phyloP scores from a whole-genome alignment of 2,329 filamentous ascomycete genomes.

The Ophiostoma quercus region DNA sequence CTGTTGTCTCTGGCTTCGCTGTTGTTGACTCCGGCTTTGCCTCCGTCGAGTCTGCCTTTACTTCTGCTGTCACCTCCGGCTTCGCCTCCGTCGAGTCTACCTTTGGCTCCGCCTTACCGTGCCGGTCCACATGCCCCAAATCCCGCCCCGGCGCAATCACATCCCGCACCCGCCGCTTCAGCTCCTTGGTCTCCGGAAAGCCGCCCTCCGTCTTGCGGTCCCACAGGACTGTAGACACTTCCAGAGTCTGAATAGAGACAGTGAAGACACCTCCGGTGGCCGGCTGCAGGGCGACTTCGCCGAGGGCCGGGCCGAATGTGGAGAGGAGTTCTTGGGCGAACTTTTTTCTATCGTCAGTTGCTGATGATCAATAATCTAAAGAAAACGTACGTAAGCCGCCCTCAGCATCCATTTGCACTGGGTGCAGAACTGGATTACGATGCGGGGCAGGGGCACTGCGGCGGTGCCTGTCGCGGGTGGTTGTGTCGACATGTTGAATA shows the following conservation, averaged over 20 bases:
- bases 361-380: background rate
- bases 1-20: background rate
- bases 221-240: slow-evolving; percentile 57
- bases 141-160: slow-evolving; percentile 71
- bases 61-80: background rate
- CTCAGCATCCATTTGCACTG: slow-evolving; percentile 87
- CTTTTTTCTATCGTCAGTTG: slow-evolving; percentile 36
- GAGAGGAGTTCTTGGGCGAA: slow-evolving; percentile 93
- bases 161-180: slow-evolving; percentile 80
- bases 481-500: background rate
- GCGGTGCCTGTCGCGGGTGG: background rate
- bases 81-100: background rate
- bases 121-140: slow-evolving; percentile 73
- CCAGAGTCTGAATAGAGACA: slow-evolving; percentile 43
- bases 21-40: background rate
- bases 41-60: background rate
- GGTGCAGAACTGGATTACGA: slow-evolving; percentile 88
- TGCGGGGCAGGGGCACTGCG: slow-evolving; percentile 53
- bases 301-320: slow-evolving; percentile 77
- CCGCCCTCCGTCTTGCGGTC: slow-evolving; percentile 81
- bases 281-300: slow-evolving; percentile 83
- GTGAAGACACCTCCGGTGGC: slow-evolving; percentile 78
- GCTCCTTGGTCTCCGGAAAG: slow-evolving; percentile 88
- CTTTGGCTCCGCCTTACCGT: slow-evolving; percentile 31
- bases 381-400: slow-evolving; percentile 68